Evolutionary conservation across 352 stramenopile genomes (phyloP), one percentile per base, ranked within the genome.

Genomic region (Phytopythium chamaehyphon): DNA sequence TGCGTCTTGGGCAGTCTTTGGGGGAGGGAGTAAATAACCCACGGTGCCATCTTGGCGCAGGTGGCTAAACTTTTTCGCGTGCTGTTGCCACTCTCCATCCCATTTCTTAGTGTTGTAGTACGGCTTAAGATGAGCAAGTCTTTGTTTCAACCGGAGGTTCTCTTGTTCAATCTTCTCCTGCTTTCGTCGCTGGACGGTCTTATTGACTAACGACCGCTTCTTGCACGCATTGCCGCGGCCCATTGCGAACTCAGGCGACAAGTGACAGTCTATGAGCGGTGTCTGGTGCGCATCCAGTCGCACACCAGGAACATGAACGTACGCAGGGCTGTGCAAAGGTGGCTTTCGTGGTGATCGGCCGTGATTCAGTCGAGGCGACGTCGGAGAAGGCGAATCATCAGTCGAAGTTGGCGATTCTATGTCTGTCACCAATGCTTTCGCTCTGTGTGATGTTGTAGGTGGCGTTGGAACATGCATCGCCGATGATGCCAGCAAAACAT

Each of bases 81-180:
- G 57, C n/a, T 83, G 52, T 43, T 86, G 74, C 76, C 79, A 92
- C 38, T 92, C 78, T 5, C 59, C 51, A 47, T 90, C 81, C 78
- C 81, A 92, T 54, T 86, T 79, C 53, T 74, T 76, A 3, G 76
- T 73, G 48, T 84, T 80, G 59, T 92, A 92, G 16, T 62, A 79
- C 0, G 78, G 74, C 47, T 90, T 92, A 26, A 86, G 62, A 0
- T 60, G 57, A 16, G 69, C 54, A 6, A 92, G 43, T 14, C 78
- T 67, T 31, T 81, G 67, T 43, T 79, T 71, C 38, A 90, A 40
- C 3, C 76, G 68, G 8, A 66, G 65, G 53, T 92, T 92, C 56
- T 92, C 81, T 6, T 83, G 62, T 1, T 73, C 68, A 26, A 92
- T 88, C 7, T 53, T 63, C 24, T 70, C 64, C 37, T 90, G 66